These are phyloP conservation scores for Candida endomychidarum DNA, from an alignment of 805 yeast species.

Conservation along the genomic window DNA sequence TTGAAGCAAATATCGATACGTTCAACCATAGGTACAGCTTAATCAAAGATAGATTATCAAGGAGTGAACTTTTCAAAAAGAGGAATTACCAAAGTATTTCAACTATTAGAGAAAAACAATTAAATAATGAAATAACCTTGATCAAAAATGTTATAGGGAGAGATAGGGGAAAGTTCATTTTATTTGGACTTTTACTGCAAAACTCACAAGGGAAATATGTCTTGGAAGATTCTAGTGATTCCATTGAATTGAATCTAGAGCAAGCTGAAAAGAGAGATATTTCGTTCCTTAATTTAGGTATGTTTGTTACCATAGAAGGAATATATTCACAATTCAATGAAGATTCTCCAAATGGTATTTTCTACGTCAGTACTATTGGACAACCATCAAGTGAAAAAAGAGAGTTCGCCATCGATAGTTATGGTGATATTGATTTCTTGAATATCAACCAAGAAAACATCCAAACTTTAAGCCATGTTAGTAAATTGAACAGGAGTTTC, in stretches of 20 bases:
- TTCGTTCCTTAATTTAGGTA: conserved; percentile 70
- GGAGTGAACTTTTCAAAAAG: conserved; percentile 75
- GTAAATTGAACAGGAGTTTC: conserved; percentile 62
- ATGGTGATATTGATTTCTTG: conserved; percentile 75
- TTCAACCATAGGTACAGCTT: conserved; percentile 59
- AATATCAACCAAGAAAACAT: conserved; percentile 37
- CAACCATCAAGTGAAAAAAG: conserved; percentile 90
- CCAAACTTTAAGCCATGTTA: conserved; percentile 32
- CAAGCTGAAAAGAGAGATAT: conserved; percentile 64
- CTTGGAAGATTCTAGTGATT: conserved; percentile 79
- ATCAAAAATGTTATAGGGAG: conserved; percentile 87
- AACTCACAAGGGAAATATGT: conserved; percentile 68
- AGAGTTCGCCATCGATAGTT: conserved; percentile 60
- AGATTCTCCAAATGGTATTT: conserved; percentile 40
- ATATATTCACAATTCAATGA: conserved; percentile 68
- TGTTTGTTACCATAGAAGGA: conserved; percentile 81
- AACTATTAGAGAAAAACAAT: conserved; percentile 33
- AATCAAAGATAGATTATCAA: conserved; percentile 64
- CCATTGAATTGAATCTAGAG: conserved; percentile 62
- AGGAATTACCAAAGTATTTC: conserved; percentile 44
- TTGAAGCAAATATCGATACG: conserved; percentile 32
- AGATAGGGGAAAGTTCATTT: conserved; percentile 68
- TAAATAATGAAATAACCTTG: conserved; percentile 51
- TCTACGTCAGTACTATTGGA: conserved; percentile 72
- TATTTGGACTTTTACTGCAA: conserved; percentile 73